Base-by-base conservation (phyloP, 2,329 filamentous ascomycete species). In the Xylaria polymorpha region DNA sequence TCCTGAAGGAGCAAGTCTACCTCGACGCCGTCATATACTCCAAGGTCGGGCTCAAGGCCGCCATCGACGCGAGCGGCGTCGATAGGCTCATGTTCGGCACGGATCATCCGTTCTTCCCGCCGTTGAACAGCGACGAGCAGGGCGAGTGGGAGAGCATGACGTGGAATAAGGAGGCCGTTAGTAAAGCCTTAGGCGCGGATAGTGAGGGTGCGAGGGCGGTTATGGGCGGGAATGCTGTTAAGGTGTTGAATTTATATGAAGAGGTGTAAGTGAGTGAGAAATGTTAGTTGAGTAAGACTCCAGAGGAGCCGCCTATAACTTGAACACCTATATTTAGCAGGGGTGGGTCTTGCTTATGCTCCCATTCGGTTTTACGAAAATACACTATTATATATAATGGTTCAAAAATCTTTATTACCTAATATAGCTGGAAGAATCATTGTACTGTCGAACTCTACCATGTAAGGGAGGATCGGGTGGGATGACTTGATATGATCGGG, bases 11-110 rank as follows among this genome's bases (percentile, higher is more conserved):
- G 71, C 96, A 97, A 81, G 87, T 97, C 55, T 96, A 94, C 77
- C 86, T 98, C 1, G 94, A 97, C 80, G 94, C 94, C 0, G 94
- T 97, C 15, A 88, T 97, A 7, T 94, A 96, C 79, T 92, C 91
- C 0, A 88, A 91, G 56, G 88, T 93, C 10, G 92, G 91, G 0
- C 79, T 94, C 66, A 89, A 87, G 74, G 91, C 91, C 1, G 92
- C 92, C 0, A 85, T 93, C 1, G 87, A 90, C 25, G 91, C 90
- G 0, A 70, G 71, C 58, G 86, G 86, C 68, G 91, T 92, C 0
- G 83, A 94, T 74, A 85, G 92, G 68, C 81, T 95, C 60, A 87
- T 95, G 84, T 95, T 95, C 80, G 93, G 92, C 32, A 94, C 92
- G 0, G 92, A 94, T 77, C 91, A 94, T 78, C 92, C 92, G 0